phyloP scores from a whole-genome alignment of 2,329 filamentous ascomycete species.

The Ophiostoma angusticollis region DNA sequence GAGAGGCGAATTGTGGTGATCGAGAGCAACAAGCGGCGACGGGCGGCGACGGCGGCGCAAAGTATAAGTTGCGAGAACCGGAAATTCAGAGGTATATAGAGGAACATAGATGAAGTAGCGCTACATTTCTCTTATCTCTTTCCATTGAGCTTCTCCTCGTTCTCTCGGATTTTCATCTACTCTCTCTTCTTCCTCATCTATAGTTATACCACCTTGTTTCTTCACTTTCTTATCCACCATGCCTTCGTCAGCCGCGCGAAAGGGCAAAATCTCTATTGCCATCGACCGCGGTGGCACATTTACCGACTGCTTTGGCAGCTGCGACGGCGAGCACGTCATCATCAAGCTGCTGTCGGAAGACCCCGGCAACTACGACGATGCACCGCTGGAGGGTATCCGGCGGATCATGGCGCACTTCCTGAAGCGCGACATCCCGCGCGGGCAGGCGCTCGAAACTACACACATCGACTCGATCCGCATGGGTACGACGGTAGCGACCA shows the following conservation, averaged over 20 bases:
- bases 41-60: no score
- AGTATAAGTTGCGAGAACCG: no score
- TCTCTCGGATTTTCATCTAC: no score
- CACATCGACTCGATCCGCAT: slow-evolving; percentile 85
- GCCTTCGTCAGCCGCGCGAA: slow-evolving; percentile 3
- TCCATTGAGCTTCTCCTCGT: no score
- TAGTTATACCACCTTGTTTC: background rate
- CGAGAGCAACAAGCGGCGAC: no score
- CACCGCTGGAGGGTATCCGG: slow-evolving; percentile 80
- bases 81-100: no score
- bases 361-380: slow-evolving; percentile 80
- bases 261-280: slow-evolving; percentile 36
- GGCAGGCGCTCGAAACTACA: slow-evolving; percentile 66
- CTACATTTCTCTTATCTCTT: no score
- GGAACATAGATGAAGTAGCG: no score
- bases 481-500: slow-evolving; percentile 91
- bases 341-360: slow-evolving; percentile 58
- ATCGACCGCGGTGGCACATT: slow-evolving; percentile 80
- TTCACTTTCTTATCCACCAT: background rate
- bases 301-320: slow-evolving; percentile 81
- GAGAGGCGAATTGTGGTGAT: no score
- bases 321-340: slow-evolving; percentile 29
- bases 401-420: slow-evolving; percentile 72
- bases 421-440: slow-evolving; percentile 62
- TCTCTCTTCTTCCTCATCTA: background rate